Conservation (phyloP, 2,329 filamentous ascomycete species). For the Sclerotinia borealis region DNA sequence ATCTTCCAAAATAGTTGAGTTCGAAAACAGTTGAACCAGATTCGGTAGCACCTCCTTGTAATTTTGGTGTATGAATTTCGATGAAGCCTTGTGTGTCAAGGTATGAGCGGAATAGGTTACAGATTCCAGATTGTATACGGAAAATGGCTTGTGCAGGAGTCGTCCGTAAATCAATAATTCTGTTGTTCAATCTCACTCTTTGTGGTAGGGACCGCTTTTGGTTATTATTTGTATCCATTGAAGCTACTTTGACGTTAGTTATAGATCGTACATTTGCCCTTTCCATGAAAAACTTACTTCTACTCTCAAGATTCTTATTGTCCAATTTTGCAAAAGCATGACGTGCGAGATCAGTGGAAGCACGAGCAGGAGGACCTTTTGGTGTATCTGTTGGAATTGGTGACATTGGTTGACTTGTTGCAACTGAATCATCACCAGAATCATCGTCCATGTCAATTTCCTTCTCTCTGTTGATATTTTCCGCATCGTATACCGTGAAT, state of each 20-base stretch:
- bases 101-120: slow-evolving; percentile 70
- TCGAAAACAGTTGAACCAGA: slow-evolving; percentile 88
- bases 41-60: slow-evolving; percentile 85
- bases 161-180: slow-evolving; percentile 80
- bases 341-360: slow-evolving; percentile 11
- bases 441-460: slow-evolving; percentile 50
- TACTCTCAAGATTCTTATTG: slow-evolving; percentile 8
- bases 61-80: slow-evolving; percentile 89
- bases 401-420: slow-evolving; percentile 3
- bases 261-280: slow-evolving; percentile 6
- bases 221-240: slow-evolving; percentile 22
- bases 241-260: slow-evolving; percentile 16
- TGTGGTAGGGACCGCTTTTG: slow-evolving; percentile 26
- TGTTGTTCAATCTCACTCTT: slow-evolving; percentile 64
- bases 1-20: slow-evolving; percentile 83
- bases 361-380: slow-evolving; percentile 1
- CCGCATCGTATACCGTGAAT: slow-evolving; percentile 65
- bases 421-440: slow-evolving; percentile 14
- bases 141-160: slow-evolving; percentile 82
- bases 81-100: slow-evolving; percentile 75
- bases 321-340: slow-evolving; percentile 8
- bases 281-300: slow-evolving; percentile 9
- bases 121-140: slow-evolving; percentile 75
- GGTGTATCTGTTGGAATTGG: slow-evolving; percentile 4
- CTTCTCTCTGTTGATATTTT: slow-evolving; percentile 51